Base-by-base conservation (phyloP, 176 grass and related monocot species). In the Bromus sterilis region DNA sequence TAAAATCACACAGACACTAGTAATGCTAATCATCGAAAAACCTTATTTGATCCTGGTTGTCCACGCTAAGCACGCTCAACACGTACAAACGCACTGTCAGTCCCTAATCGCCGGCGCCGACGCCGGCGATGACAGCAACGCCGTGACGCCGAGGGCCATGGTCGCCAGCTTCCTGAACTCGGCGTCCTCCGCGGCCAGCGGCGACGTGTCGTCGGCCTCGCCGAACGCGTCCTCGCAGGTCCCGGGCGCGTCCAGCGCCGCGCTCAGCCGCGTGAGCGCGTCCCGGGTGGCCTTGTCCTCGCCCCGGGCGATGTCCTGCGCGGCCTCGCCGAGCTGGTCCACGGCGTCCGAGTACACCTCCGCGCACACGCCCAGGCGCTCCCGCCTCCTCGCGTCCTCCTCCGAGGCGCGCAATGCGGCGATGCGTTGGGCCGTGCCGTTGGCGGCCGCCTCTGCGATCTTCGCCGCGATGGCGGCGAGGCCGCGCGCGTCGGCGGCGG, bases 141-240 rank as follows among this genome's bases (percentile, higher is more conserved):
- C 78, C 4, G 82, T 58, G 51, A 94, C 75, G 71, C 80, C 83
- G 39, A 91, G 86, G 9, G 94, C 89, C 13, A 97, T 59, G 43
- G 65, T 64, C 2, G 91, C 86, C 11, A 93, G 71, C 72, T 88
- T 91, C 70, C 62, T 66, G 84, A 86, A 93, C 81, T 87, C 89
- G 32, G 57, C 41, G 60, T 93, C 85, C 85, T 89, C 83, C 15
- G 36, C 14, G 30, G 66, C 82, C 20, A 93, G 51, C 14, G 89
- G 91, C 21, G 86, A 93, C 31, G 91, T 25, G 18, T 82, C 84
- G 42, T 85, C 78, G 56, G 61, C 82, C 40, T 89, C 86, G 30
- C 71, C 51, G 72, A 97, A 93, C 12, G 88, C 75, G 58, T 87
- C 86, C 86, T 93, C 89, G 76, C 94, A 97, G 26, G 85, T 93